phyloP scores from a whole-genome alignment of 2,329 filamentous ascomycete genomes.

The Curvularia lunata region DNA sequence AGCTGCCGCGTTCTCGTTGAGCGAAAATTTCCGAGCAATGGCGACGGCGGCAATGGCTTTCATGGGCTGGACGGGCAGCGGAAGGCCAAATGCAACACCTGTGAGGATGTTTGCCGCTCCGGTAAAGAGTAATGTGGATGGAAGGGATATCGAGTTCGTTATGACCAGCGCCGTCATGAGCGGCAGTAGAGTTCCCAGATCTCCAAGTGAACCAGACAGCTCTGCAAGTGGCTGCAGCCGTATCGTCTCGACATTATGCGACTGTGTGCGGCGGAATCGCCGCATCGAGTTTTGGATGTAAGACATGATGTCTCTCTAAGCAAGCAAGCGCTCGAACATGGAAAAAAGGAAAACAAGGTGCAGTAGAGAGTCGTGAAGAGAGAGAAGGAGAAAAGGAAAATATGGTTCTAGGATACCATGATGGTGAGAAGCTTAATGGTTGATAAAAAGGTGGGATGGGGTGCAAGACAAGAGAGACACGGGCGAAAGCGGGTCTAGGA shows the following conservation, averaged over 20 bases:
- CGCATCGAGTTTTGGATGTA: conserved; percentile 31
- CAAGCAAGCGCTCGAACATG: neutral
- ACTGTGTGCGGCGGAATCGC: conserved; percentile 38
- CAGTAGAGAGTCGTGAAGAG: neutral
- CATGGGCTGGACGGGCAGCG: conserved; percentile 88
- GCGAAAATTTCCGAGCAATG: conserved; percentile 71
- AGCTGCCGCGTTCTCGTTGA: conserved; percentile 77
- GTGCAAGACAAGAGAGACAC: neutral
- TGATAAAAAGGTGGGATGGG: conserved; percentile 3
- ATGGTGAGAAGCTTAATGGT: neutral
- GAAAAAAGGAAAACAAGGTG: neutral
- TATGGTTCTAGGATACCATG: conserved; percentile 5
- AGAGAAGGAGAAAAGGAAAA: neutral
- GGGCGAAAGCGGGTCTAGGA: neutral
- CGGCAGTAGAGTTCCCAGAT: conserved; percentile 87
- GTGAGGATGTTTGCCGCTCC: conserved; percentile 87
- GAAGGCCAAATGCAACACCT: conserved; percentile 82
- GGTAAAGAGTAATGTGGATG: conserved; percentile 85
- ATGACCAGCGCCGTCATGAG: conserved; percentile 85
- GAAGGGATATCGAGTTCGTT: conserved; percentile 78
- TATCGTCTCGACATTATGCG: conserved; percentile 64
- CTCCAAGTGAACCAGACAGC: conserved; percentile 86
- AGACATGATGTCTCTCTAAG: conserved; percentile 23
- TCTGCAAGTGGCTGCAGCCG: conserved; percentile 68
- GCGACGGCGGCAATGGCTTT: conserved; percentile 90